Evolutionary conservation across 225 moss, liverwort and hornwort genomes (phyloP).

Genomic region (Antitrichia curtipendula): DNA sequence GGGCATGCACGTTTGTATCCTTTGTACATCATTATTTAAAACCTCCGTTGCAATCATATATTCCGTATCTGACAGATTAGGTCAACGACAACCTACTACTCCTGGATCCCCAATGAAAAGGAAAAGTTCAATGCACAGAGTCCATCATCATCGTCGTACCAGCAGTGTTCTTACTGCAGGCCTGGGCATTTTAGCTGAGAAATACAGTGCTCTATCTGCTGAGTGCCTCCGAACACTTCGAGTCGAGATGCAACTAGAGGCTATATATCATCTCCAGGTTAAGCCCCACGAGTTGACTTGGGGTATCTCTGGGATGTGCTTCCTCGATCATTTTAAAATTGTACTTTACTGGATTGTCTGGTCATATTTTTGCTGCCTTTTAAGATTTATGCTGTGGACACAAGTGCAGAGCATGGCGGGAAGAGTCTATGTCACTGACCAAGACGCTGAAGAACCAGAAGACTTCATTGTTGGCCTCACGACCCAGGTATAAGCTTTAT

Average conservation of each 20-base stretch:
- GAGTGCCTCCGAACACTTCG: slow-evolving; percentile 96
- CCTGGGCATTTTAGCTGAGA: slow-evolving; percentile 88
- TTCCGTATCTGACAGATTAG: slow-evolving; percentile 41
- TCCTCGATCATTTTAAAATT: background rate
- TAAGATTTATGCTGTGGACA: background rate
- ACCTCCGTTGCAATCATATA: background rate
- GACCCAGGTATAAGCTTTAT: slow-evolving; percentile 47
- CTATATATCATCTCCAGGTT: slow-evolving; percentile 92
- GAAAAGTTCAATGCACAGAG: slow-evolving; percentile 56
- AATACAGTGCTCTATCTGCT: slow-evolving; percentile 80
- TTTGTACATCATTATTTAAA: background rate
- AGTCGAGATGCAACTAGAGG: slow-evolving; percentile 93
- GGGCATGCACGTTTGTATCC: background rate
- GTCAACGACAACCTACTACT: slow-evolving; percentile 65
- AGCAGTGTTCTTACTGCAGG: slow-evolving; percentile 98
- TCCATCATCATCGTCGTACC: slow-evolving; percentile 89
- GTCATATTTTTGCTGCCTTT: background rate
- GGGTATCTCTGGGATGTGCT: background rate
- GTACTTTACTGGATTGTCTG: background rate
- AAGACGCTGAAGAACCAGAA: slow-evolving; percentile 99
- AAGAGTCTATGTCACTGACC: slow-evolving; percentile 82
- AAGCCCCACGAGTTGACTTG: background rate
- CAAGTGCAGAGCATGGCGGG: slow-evolving; percentile 58
- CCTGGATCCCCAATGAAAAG: slow-evolving; percentile 63
- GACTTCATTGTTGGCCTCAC: slow-evolving; percentile 78